phyloP scores from a whole-genome alignment of 2,329 filamentous ascomycete species.

The Apiospora pterosperma region DNA sequence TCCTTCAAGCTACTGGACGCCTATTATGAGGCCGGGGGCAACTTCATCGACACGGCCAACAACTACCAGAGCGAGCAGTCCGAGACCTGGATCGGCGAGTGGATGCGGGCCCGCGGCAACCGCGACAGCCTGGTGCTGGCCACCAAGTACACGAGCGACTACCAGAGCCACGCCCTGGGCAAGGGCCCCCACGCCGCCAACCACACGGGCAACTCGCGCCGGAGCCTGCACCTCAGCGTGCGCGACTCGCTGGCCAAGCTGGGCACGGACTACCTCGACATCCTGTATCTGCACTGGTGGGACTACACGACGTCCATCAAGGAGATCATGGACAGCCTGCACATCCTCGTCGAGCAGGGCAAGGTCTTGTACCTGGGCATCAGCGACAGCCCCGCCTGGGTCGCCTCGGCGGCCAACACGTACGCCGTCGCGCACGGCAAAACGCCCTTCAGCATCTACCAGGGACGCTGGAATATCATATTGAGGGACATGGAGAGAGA shows the following conservation, averaged over 20 bases:
- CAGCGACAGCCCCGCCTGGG: conserved; percentile 37
- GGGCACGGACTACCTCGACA: conserved; percentile 54
- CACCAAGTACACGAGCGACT: conserved; percentile 54
- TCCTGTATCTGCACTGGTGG: conserved; percentile 44
- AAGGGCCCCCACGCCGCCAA: conserved; percentile 38
- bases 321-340: conserved; percentile 40
- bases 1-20: conserved; percentile 56
- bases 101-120: conserved; percentile 45
- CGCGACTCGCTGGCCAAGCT: conserved; percentile 52
- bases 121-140: conserved; percentile 53
- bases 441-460: conserved; percentile 36
- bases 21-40: conserved; percentile 56
- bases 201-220: conserved; percentile 54
- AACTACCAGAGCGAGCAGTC: conserved; percentile 57
- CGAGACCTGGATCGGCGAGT: conserved; percentile 56
- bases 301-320: conserved; percentile 38
- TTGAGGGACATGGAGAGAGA: conserved; percentile 36
- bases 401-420: conserved; percentile 34
- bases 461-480: conserved; percentile 34
- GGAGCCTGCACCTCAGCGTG: conserved; percentile 53
- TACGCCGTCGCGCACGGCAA: conserved; percentile 32
- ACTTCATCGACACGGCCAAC: conserved; percentile 66
- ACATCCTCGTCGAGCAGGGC: conserved; percentile 37
- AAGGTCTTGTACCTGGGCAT: conserved; percentile 40
- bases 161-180: conserved; percentile 33